Base-by-base conservation (phyloP, 116 monocot genomes). In the Phalaenopsis hybrid region DNA sequence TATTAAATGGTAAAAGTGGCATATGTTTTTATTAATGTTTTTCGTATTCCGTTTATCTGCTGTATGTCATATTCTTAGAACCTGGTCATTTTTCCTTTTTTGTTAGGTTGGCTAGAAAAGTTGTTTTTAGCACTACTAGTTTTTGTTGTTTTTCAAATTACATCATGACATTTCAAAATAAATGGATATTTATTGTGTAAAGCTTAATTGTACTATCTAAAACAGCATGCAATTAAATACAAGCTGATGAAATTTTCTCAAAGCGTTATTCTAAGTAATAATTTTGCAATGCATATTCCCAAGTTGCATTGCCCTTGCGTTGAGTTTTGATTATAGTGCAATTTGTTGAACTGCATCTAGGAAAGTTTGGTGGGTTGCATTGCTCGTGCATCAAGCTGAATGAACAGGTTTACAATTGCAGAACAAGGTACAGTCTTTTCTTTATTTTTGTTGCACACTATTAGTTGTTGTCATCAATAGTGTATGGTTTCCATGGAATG, bases 401-500 rank as follows among this genome's bases (percentile, higher is more conserved):
- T 44, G 72, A 80, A 48, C n/a, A 15, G 65, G 20, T 80, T 21
- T 11, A 4, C 5, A 25, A 46, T 31, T 17, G 44, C 31, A 75
- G 37, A 17, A 75, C 88, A 17, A 85, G 70, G 85, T 85, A 76
- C 73, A 33, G 34, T 21, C n/a, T 10, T 46, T 51, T 51, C 51
- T 51, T 11, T 51, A 51, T 51, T 51, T 55, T 85, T 51, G 20
- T 65, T 25, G 23, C 15, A 48, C 7, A 8, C 63, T 58, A 63
- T 63, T 61, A 61, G 61, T 61, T 61, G n/a, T 5, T 23, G 23
- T 9, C 7, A 23, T 21, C 23, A 23, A 6, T 7, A 65, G 23
- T 2, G 25, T 8, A 23, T 65, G 23, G 52, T 23, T 65, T 23
- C 8, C 2, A 65, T 52, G n/a, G 6, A 65, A 23, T 65, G 65